Evolutionary conservation across 2,329 filamentous ascomycete species (phyloP).

Genomic region (Pseudonectria foliicola): DNA sequence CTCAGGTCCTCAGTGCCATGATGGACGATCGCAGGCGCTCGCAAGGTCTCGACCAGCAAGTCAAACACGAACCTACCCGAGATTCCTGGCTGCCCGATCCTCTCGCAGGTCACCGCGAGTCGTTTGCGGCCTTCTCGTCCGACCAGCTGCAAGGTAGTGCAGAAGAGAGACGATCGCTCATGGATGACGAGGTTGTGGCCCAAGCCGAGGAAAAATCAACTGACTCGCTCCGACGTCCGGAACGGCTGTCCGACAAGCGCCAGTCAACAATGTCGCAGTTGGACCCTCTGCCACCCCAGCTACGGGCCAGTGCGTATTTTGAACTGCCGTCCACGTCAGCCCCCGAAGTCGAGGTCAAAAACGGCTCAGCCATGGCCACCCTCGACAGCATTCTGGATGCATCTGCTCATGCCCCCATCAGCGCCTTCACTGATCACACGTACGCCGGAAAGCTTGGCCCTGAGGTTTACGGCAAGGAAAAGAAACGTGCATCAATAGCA

Average conservation of each 20-base stretch:
- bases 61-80: slow-evolving; percentile 12
- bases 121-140: slow-evolving; percentile 26
- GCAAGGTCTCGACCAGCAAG: slow-evolving; percentile 12
- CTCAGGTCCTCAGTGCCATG: slow-evolving; percentile 63
- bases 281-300: slow-evolving; percentile 62
- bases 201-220: slow-evolving; percentile 13
- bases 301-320: slow-evolving; percentile 89
- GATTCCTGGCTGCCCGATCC: slow-evolving; percentile 42
- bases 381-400: slow-evolving; percentile 90
- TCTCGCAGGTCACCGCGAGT: slow-evolving; percentile 30
- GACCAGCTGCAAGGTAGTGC: slow-evolving; percentile 15
- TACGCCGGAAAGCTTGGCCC: slow-evolving; percentile 69
- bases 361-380: slow-evolving; percentile 79
- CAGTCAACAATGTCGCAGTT: slow-evolving; percentile 26
- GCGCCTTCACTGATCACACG: slow-evolving; percentile 83
- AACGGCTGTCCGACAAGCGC: slow-evolving; percentile 28
- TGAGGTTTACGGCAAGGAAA: slow-evolving; percentile 63
- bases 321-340: slow-evolving; percentile 53
- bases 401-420: slow-evolving; percentile 79
- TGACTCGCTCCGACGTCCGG: slow-evolving; percentile 26
- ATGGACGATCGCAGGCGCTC: slow-evolving; percentile 23
- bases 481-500: slow-evolving; percentile 38
- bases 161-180: slow-evolving; percentile 11
- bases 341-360: slow-evolving; percentile 51
- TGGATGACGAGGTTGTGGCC: slow-evolving; percentile 3